A percentile compares a stretch with the other conserved stretches of the same genome.
These are phyloP conservation scores for Stachybotrys elegans DNA, from an alignment of 2,329 filamentous ascomycete genomes.

Conservation along the genomic window DNA sequence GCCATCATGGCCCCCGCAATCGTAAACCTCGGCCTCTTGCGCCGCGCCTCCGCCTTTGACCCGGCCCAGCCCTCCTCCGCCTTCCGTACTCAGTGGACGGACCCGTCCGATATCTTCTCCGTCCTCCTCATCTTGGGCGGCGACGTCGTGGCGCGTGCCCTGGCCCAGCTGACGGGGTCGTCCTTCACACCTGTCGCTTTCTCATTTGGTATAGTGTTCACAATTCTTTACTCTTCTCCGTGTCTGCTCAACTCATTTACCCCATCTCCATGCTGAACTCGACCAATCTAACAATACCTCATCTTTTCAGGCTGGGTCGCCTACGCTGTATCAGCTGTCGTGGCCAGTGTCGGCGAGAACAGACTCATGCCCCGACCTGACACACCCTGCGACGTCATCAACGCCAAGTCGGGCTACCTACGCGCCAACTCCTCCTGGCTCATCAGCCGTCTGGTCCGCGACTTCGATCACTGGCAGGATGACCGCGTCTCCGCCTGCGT, in stretches of 20 bases:
- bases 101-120: constrained; percentile 17
- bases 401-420: constrained; percentile 27
- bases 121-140: constrained; percentile 29
- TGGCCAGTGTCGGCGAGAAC: constrained; percentile 20
- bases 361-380: constrained; percentile 24
- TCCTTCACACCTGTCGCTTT: constrained; percentile 23
- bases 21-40: no score
- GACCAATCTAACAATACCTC: no score
- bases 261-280: not conserved
- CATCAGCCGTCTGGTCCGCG: constrained; percentile 35
- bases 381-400: constrained; percentile 26
- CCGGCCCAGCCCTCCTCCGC: not conserved
- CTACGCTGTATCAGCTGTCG: constrained; percentile 14
- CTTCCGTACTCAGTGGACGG: constrained; percentile 5
- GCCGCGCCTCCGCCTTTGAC: not conserved
- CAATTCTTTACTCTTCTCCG: no score
- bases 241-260: no score
- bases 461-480: constrained; percentile 28
- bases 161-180: constrained; percentile 23
- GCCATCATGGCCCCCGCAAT: no score
- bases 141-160: constrained; percentile 24
- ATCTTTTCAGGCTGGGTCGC: constrained; percentile 21
- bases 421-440: constrained; percentile 36
- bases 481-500: not conserved
- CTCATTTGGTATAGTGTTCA: constrained; percentile 20